Base-by-base conservation (phyloP, 306 rosid genomes). In the Cucurbita ficifolia region DNA sequence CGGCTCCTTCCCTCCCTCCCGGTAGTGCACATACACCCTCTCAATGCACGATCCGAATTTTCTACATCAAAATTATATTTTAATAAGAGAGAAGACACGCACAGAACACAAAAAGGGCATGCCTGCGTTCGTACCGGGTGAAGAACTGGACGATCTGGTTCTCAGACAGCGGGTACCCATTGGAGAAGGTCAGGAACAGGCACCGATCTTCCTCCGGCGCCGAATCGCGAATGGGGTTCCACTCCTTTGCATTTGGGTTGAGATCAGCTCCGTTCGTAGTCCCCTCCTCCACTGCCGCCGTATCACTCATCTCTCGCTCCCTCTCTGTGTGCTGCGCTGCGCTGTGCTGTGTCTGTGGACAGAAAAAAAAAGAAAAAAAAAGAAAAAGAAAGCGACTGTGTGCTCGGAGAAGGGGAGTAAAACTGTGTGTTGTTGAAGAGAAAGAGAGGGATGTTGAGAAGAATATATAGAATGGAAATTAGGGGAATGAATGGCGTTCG, bases 141-240 rank as follows among this genome's bases (percentile, higher is more conserved):
- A 87, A 87, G 33, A 84, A 87, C 17, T 2, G 3, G 17, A 51
- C 10, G 0, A 87, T 77, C 35, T 79, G 85, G 5, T 4, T 2
- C 9, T 62, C 78, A 0, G 22, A 5, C 24, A 84, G 29, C 8
- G 88, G 84, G 24, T 21, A 39, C 1, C 81, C 82, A 8, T 79
- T 70, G 0, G 86, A 77, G 70, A 87, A 87, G 0, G 91, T 87
- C 7, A 87, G 24, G 39, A 72, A 87, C 33, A 83, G 74, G 19
- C 85, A 81, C 46, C 88, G 72, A 0, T 82, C 77, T 6, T 73
- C 80, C 54, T 81, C 81, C 4, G 50, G 75, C 22, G 79, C 77
- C 43, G 60, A 1, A 39, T 84, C 46, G 5, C 8, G 19, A 14
- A 2, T 4, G 0, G 80, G 77, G 46, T 67, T 13, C 84, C 82